phyloP scores from a whole-genome alignment of 345 rosid genomes.

The Sonneratia alba region DNA sequence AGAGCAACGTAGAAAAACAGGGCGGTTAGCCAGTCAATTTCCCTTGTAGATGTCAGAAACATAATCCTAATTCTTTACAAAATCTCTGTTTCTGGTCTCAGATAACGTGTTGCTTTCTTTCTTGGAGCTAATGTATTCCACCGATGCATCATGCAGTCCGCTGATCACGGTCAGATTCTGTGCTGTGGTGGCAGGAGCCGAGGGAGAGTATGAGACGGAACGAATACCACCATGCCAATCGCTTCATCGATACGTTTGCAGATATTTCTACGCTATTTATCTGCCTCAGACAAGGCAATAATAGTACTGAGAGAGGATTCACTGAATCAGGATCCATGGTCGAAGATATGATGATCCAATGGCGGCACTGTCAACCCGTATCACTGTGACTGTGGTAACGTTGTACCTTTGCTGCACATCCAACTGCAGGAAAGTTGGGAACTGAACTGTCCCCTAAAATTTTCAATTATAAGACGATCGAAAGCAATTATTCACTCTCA shows the following conservation, averaged over 20 bases:
- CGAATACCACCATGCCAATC: neutral
- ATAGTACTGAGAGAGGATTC: neutral
- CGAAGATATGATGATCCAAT: neutral
- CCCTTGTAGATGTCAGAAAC: neutral
- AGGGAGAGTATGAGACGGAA: neutral
- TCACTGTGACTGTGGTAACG: too few species aligned
- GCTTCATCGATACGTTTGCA: neutral
- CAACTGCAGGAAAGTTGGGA: neutral
- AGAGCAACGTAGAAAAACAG: neutral
- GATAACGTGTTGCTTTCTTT: constrained; percentile 4
- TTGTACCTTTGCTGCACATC: neutral
- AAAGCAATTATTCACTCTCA: neutral
- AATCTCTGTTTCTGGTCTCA: neutral
- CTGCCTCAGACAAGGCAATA: neutral
- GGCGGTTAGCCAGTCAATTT: neutral
- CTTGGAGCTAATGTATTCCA: neutral
- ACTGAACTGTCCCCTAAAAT: too few species aligned
- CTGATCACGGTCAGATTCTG: neutral
- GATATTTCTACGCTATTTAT: neutral
- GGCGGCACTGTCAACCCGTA: too few species aligned
- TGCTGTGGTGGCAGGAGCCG: neutral
- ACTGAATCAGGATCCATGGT: neutral
- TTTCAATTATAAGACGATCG: too few species aligned
- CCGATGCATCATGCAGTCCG: neutral
- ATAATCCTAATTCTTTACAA: constrained; percentile 1